phyloP scores from a whole-genome alignment of 345 rosid genomes.

The Citrus cavaleriei region DNA sequence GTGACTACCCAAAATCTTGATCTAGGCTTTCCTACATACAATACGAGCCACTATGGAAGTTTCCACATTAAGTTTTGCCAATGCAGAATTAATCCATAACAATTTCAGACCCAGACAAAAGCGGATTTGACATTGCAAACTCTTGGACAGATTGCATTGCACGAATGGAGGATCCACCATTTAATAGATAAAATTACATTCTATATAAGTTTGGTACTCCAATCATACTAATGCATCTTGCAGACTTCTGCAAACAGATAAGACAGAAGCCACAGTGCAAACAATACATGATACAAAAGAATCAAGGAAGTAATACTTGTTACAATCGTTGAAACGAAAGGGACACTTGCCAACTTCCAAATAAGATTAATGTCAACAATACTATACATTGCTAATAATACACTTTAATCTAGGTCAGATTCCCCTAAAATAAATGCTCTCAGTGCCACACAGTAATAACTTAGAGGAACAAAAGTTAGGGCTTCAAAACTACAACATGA shows the following conservation, averaged over 20 bases:
- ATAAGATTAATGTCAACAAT: constrained; percentile 1
- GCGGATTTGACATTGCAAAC: background rate
- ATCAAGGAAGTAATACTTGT: background rate
- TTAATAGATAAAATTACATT: background rate
- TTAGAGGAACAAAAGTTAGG: constrained; percentile 11
- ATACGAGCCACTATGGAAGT: background rate
- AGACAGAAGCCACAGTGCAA: background rate
- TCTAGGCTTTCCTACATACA: background rate
- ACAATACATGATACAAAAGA: background rate
- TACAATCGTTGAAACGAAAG: background rate
- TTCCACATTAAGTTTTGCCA: background rate
- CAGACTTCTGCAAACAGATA: background rate
- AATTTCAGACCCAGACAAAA: background rate
- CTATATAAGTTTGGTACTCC: background rate
- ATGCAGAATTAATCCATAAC: background rate
- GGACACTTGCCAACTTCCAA: constrained; percentile 10
- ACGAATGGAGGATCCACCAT: background rate
- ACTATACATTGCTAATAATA: constrained; percentile 26
- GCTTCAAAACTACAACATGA: constrained; percentile 7
- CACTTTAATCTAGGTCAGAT: constrained; percentile 11
- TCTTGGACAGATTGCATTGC: background rate
- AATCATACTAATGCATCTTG: background rate
- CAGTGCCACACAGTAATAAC: constrained; percentile 8
- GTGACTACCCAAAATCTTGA: background rate
- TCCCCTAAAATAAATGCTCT: background rate